Evolutionary conservation across 495 filamentous ascomycete species (phyloP).

Genomic region (Aspergillus avenaceus): DNA sequence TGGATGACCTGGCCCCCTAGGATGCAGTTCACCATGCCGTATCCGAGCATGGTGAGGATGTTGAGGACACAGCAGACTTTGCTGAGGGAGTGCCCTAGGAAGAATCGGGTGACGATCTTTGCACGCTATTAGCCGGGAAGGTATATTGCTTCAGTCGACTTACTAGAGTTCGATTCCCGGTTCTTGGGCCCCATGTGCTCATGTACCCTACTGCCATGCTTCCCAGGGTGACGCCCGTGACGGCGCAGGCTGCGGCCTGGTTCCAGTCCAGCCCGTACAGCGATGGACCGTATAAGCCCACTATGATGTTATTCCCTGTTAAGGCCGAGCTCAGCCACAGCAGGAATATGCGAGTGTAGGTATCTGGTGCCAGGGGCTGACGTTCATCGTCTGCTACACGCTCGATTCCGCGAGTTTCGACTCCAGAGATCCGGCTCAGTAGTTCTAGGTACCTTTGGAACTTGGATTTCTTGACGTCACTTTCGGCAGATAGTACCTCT

Average conservation of each 20-base stretch:
- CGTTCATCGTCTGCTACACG: constrained; percentile 53
- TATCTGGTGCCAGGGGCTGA: constrained; percentile 14
- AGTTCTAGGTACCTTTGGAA: background rate
- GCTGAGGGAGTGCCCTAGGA: constrained; percentile 69
- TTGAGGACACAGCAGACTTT: constrained; percentile 63
- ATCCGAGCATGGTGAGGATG: constrained; percentile 63
- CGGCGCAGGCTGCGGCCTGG: constrained; percentile 3
- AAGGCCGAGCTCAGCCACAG: constrained; percentile 9
- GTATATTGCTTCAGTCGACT: constrained; percentile 58
- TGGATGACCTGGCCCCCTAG: constrained; percentile 48
- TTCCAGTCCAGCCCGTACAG: constrained; percentile 3
- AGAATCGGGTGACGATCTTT: constrained; percentile 60
- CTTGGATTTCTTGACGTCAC: background rate
- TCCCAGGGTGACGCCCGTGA: constrained; percentile 7
- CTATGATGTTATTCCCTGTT: constrained; percentile 11
- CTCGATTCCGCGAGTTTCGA: constrained; percentile 64
- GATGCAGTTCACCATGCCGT: constrained; percentile 55
- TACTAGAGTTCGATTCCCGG: constrained; percentile 13
- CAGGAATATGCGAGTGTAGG: constrained; percentile 47
- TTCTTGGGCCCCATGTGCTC: constrained; percentile 11
- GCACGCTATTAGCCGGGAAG: constrained; percentile 60
- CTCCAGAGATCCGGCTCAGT: constrained; percentile 8
- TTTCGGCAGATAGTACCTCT: background rate
- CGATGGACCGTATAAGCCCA: constrained; percentile 11
- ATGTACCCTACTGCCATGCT: constrained; percentile 8